These are phyloP conservation scores for Rhizophora mangle DNA, from an alignment of 345 rosid genomes.

Conservation along the genomic window DNA sequence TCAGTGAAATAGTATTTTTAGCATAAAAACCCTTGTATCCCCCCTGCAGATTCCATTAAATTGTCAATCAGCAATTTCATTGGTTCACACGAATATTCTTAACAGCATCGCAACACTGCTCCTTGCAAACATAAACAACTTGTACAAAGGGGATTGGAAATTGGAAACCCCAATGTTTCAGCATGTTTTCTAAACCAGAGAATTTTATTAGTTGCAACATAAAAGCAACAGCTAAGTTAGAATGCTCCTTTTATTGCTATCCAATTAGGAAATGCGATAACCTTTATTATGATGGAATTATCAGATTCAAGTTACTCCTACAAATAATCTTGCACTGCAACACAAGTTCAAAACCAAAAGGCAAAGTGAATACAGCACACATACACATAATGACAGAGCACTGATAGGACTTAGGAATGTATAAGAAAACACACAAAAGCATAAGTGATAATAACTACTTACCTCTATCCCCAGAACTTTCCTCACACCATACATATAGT, in stretches of 20 bases:
- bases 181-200: background rate
- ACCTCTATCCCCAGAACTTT: conserved; percentile 74
- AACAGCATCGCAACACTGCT: background rate
- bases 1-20: conserved; percentile 22
- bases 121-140: background rate
- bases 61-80: background rate
- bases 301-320: too few relatives aligned
- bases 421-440: background rate
- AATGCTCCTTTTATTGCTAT: too few relatives aligned
- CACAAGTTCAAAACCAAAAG: too few relatives aligned
- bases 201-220: background rate
- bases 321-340: too few relatives aligned
- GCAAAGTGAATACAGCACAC: background rate
- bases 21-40: conserved; percentile 37
- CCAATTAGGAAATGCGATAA: too few relatives aligned
- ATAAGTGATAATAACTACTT: conserved; percentile 18
- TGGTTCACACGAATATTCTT: background rate
- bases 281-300: too few relatives aligned
- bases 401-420: background rate
- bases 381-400: background rate
- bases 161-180: background rate
- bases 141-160: background rate
- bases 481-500: conserved; percentile 78
- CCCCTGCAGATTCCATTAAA: conserved; percentile 25
- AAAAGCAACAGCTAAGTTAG: background rate